phyloP scores from a whole-genome alignment of 2,329 filamentous ascomycete genomes.

The Teratosphaeriaceae sp. region DNA sequence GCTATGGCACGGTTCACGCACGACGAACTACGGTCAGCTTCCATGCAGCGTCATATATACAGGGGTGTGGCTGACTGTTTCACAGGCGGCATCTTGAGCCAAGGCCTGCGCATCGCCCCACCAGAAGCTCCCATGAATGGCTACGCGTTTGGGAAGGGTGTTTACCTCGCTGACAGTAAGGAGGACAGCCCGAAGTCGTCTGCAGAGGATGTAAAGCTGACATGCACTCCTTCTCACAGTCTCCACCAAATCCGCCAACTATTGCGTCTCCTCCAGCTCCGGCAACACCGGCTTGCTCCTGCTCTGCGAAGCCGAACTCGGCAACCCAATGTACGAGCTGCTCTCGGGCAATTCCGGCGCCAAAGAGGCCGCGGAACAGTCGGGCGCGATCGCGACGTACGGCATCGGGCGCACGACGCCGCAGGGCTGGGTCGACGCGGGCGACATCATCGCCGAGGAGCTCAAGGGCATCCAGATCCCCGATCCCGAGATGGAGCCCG shows the following conservation, averaged over 20 bases:
- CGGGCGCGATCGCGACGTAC: slow-evolving; percentile 60
- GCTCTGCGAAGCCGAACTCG: slow-evolving; percentile 78
- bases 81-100: slow-evolving; percentile 70
- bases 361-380: slow-evolving; percentile 53
- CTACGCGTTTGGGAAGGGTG: slow-evolving; percentile 77
- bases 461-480: slow-evolving; percentile 12
- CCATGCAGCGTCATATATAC: not conserved
- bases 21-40: slow-evolving; percentile 58
- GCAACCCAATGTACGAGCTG: slow-evolving; percentile 64
- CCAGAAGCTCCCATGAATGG: slow-evolving; percentile 65
- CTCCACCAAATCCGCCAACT: slow-evolving; percentile 73
- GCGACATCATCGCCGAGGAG: slow-evolving; percentile 25
- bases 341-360: slow-evolving; percentile 54
- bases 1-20: slow-evolving; percentile 80
- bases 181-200: too few species aligned
- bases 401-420: slow-evolving; percentile 63
- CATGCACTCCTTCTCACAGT: too few species aligned
- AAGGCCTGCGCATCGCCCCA: slow-evolving; percentile 84
- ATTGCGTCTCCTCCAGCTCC: slow-evolving; percentile 57
- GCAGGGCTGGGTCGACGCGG: slow-evolving; percentile 4
- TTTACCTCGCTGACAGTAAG: slow-evolving; percentile 84
- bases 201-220: too few species aligned
- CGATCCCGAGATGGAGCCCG: slow-evolving; percentile 14
- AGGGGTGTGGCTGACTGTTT: too few species aligned
- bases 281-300: slow-evolving; percentile 66